Evolutionary conservation across 2,329 filamentous ascomycete genomes (phyloP).

Genomic region (Paecilomyces dactylethromorphus): DNA sequence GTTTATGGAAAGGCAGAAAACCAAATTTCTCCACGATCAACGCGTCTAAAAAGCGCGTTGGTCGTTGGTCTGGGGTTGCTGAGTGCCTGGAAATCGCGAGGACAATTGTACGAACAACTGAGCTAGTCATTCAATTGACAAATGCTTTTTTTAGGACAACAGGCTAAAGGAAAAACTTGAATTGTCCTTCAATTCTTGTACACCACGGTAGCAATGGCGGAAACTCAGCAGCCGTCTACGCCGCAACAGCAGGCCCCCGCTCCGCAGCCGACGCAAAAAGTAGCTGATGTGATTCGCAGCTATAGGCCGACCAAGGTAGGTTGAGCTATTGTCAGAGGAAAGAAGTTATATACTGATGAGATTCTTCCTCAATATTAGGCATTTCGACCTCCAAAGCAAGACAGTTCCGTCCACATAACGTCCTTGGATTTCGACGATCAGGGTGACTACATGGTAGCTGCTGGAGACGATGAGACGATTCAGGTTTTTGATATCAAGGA

Average conservation of each 20-base stretch:
- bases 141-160: not conserved
- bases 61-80: not conserved
- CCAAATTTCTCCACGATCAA: not conserved
- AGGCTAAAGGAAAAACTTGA: not conserved
- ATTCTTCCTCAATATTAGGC: slow-evolving; percentile 13
- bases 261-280: slow-evolving; percentile 49
- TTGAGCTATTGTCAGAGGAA: not conserved
- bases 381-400: slow-evolving; percentile 32
- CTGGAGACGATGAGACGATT: slow-evolving; percentile 88
- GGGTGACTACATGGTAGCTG: slow-evolving; percentile 84
- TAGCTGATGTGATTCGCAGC: slow-evolving; percentile 69
- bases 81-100: not conserved
- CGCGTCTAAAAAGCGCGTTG: not conserved
- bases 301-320: slow-evolving; percentile 75
- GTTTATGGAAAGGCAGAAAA: not conserved
- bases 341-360: slow-evolving; percentile 1
- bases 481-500: slow-evolving; percentile 93
- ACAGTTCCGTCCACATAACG: slow-evolving; percentile 57
- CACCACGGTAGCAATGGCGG: slow-evolving; percentile 11
- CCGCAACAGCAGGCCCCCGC: slow-evolving; percentile 14
- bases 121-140: not conserved
- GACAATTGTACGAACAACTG: not conserved
- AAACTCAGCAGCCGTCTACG: slow-evolving; percentile 13
- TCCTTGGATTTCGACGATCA: slow-evolving; percentile 96
- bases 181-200: not conserved